These are phyloP conservation scores for Corchorus olitorius DNA, from an alignment of 345 rosid genomes.

Conservation along the genomic window DNA sequence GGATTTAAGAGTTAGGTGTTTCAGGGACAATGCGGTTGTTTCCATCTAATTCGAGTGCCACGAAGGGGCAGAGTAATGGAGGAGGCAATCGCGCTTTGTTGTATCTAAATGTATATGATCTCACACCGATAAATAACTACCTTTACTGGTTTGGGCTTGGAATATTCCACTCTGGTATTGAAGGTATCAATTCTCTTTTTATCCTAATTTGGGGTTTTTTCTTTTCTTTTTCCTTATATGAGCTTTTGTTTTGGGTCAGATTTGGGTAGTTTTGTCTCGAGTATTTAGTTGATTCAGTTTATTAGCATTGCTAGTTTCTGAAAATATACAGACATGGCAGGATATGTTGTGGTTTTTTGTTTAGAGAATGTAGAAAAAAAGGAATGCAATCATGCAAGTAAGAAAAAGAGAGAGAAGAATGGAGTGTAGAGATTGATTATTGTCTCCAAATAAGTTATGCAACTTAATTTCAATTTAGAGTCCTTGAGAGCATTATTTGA, in stretches of 20 bases:
- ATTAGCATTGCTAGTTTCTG: background rate
- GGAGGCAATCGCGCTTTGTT: slow-evolving; percentile 42
- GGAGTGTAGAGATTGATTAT: background rate
- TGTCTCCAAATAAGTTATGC: background rate
- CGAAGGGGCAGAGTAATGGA: slow-evolving; percentile 44
- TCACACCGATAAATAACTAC: slow-evolving; percentile 90
- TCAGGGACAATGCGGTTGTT: slow-evolving; percentile 69
- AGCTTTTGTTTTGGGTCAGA: background rate
- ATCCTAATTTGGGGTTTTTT: background rate
- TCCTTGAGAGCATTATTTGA: background rate
- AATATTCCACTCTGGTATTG: slow-evolving; percentile 92
- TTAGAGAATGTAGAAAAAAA: background rate
- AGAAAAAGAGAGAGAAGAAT: background rate
- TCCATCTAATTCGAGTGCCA: slow-evolving; percentile 52
- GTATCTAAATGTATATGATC: slow-evolving; percentile 92
- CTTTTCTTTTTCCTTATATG: background rate
- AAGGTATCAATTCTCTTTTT: slow-evolving; percentile 51
- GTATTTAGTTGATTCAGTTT: slow-evolving; percentile 5
- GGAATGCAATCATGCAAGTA: too few species aligned
- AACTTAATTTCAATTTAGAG: background rate
- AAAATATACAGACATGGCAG: background rate
- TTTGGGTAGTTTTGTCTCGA: background rate
- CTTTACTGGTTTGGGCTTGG: slow-evolving; percentile 93
- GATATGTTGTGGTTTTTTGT: background rate
- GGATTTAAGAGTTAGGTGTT: slow-evolving; percentile 17